A percentile compares a stretch with the other conserved stretches of the same genome.
Evolutionary conservation across 805 yeast species (phyloP).

Genomic region (Kodamaea lidongshanica): DNA sequence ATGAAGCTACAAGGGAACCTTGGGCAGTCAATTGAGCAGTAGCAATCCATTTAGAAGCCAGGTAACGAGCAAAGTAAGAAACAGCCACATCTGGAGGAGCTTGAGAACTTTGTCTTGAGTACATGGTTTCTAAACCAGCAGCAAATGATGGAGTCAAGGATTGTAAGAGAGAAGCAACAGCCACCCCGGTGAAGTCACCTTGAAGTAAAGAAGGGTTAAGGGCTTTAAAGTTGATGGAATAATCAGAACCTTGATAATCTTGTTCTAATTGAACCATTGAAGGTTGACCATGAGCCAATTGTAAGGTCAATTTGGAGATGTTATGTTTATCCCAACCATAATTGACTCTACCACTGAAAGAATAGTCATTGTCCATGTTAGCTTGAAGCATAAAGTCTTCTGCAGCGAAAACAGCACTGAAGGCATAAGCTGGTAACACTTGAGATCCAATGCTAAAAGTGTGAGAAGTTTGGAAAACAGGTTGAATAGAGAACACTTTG

Average conservation of each 20-base stretch:
- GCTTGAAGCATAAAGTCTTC: slow-evolving; percentile 87
- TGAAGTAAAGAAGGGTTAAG: slow-evolving; percentile 79
- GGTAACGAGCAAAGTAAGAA: slow-evolving; percentile 85
- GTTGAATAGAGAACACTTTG: slow-evolving; percentile 84
- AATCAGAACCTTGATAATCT: slow-evolving; percentile 87
- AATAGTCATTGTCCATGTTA: slow-evolving; percentile 78
- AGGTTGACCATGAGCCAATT: slow-evolving; percentile 83
- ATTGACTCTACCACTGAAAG: slow-evolving; percentile 83
- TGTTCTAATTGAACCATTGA: slow-evolving; percentile 94
- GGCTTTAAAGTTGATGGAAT: slow-evolving; percentile 81
- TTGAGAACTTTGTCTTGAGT: slow-evolving; percentile 62
- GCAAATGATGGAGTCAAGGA: slow-evolving; percentile 77
- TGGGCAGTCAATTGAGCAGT: slow-evolving; percentile 90
- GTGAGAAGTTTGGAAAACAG: slow-evolving; percentile 95
- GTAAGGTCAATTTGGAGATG: slow-evolving; percentile 79
- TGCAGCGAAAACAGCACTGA: slow-evolving; percentile 81
- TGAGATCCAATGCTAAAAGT: slow-evolving; percentile 85
- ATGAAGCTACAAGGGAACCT: slow-evolving; percentile 82
- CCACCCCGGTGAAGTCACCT: slow-evolving; percentile 81
- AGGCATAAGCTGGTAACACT: slow-evolving; percentile 82
- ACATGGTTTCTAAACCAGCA: slow-evolving; percentile 87
- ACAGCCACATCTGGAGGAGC: slow-evolving; percentile 87
- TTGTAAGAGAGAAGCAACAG: slow-evolving; percentile 87
- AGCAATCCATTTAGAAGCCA: slow-evolving; percentile 84
- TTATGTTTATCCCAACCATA: slow-evolving; percentile 81